These are phyloP conservation scores for Fusarium secorum DNA, from an alignment of 2,329 filamentous ascomycete species.

Conservation along the genomic window DNA sequence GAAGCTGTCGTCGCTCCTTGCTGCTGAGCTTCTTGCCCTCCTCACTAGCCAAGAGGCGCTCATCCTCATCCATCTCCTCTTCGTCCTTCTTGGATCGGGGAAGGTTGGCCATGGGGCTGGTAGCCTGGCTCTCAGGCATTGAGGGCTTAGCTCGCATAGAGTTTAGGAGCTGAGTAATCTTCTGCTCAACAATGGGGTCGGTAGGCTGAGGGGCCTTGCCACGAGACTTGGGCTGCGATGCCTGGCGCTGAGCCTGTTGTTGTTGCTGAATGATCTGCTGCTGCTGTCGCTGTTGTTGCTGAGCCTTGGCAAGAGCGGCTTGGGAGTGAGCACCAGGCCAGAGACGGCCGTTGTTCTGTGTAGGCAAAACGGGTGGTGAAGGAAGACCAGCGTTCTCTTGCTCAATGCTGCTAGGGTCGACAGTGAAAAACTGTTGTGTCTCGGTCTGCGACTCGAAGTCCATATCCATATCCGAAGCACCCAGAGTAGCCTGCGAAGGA, in stretches of 20 bases:
- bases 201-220: slow-evolving; percentile 61
- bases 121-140: slow-evolving; percentile 54
- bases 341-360: slow-evolving; percentile 71
- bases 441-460: slow-evolving; percentile 56
- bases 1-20: slow-evolving; percentile 95
- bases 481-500: slow-evolving; percentile 67
- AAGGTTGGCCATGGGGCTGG: slow-evolving; percentile 69
- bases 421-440: slow-evolving; percentile 71
- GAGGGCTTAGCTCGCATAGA: slow-evolving; percentile 83
- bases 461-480: slow-evolving; percentile 73
- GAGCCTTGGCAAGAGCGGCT: slow-evolving; percentile 78
- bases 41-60: slow-evolving; percentile 91
- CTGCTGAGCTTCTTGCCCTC: slow-evolving; percentile 99
- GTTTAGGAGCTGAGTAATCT: slow-evolving; percentile 90
- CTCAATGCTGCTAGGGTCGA: slow-evolving; percentile 79
- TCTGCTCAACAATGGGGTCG: slow-evolving; percentile 84
- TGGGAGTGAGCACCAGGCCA: slow-evolving; percentile 96
- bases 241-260: slow-evolving; percentile 58
- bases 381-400: slow-evolving; percentile 58
- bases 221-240: slow-evolving; percentile 56
- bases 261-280: slow-evolving; percentile 64
- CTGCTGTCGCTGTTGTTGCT: slow-evolving; percentile 72
- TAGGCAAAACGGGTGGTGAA: slow-evolving; percentile 55
- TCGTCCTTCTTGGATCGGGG: slow-evolving; percentile 88
- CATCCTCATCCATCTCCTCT: slow-evolving; percentile 98